Evolutionary conservation across 176 grass and related monocot genomes (phyloP).

Genomic region (Carex myosuroides): DNA sequence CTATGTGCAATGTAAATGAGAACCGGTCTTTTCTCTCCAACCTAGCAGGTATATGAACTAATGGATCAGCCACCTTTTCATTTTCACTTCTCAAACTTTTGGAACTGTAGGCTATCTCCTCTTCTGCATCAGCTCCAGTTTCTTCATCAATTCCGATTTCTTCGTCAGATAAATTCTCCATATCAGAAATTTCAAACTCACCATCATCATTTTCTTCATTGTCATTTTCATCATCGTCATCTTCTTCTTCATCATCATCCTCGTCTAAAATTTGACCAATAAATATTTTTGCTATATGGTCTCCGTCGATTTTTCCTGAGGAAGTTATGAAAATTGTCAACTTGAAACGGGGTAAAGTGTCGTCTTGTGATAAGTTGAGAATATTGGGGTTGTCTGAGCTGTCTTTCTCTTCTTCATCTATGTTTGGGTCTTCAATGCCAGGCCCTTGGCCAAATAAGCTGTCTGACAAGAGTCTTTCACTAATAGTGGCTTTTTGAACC

Average conservation of each 20-base stretch:
- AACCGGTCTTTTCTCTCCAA: slow-evolving; percentile 58
- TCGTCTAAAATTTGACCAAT: slow-evolving; percentile 74
- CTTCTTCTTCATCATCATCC: slow-evolving; percentile 47
- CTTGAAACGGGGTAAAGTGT: slow-evolving; percentile 33
- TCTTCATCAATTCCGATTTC: slow-evolving; percentile 28
- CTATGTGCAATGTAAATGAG: slow-evolving; percentile 75
- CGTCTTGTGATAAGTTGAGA: background rate
- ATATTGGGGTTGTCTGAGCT: slow-evolving; percentile 23
- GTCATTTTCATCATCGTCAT: slow-evolving; percentile 44
- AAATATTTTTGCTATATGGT: slow-evolving; percentile 71
- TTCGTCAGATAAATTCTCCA: slow-evolving; percentile 20
- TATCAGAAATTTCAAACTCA: slow-evolving; percentile 37
- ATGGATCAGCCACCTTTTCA: slow-evolving; percentile 28
- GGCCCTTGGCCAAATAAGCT: slow-evolving; percentile 39
- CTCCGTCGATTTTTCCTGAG: slow-evolving; percentile 57
- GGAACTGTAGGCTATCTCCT: slow-evolving; percentile 11
- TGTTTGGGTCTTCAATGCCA: slow-evolving; percentile 36
- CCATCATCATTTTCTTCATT: slow-evolving; percentile 40
- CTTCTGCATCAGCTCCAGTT: slow-evolving; percentile 40
- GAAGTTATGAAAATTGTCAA: slow-evolving; percentile 71
- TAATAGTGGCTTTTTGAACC: slow-evolving; percentile 36
- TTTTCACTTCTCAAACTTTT: slow-evolving; percentile 36
- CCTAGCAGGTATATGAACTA: slow-evolving; percentile 68
- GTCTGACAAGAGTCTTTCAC: slow-evolving; percentile 45
- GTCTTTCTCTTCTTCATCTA: slow-evolving; percentile 48